Base-by-base conservation (phyloP, 345 rosid species). In the Populus davidiana region DNA sequence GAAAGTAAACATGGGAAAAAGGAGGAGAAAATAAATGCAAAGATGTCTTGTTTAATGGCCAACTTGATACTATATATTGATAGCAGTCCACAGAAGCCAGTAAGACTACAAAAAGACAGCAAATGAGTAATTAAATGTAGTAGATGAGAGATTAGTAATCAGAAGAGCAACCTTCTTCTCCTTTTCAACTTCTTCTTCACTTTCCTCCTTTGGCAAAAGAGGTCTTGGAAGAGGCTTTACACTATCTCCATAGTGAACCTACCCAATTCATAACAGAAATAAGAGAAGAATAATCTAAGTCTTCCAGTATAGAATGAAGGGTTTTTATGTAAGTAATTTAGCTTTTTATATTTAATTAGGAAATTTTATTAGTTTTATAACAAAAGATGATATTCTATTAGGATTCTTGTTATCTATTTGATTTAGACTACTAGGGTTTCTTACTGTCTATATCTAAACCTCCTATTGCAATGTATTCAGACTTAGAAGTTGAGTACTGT, bases 191-290 rank as follows among this genome's bases (percentile, higher is more conserved):
- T 78, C 78, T 78, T 83, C 85, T 73, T 73, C 87, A 75, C 76
- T 84, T 77, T 85, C 93, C 62, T 81, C 72, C 70, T 77, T 75
- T 35, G 78, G 83, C n/a, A 76, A 67, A 74, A 75, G 82, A 78
- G 99, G 99, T 75, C 85, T 90, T 14, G 99, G 97, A 62, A 96
- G 90, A 81, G 88, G 80, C 79, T 84, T 91, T 78, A 81, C 79
- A 65, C 79, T 71, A 74, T 89, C 90, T 18, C 84, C 87, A 80
- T 78, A 83, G 67, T 83, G 91, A 52, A 86, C 80, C 95, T 93
- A 93, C 82, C 59, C 73, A 33, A 81, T 76, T 70, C 14, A 79
- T 41, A 12, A 75, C 70, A 67, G 39, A 75, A 77, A 79, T 79
- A 79, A 61, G 56, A 69, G 67, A 79, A 39, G 39, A 61, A 78